Evolutionary conservation across 768 basidiomycete genomes (phyloP).

Genomic region (Naematelia aurantialba): DNA sequence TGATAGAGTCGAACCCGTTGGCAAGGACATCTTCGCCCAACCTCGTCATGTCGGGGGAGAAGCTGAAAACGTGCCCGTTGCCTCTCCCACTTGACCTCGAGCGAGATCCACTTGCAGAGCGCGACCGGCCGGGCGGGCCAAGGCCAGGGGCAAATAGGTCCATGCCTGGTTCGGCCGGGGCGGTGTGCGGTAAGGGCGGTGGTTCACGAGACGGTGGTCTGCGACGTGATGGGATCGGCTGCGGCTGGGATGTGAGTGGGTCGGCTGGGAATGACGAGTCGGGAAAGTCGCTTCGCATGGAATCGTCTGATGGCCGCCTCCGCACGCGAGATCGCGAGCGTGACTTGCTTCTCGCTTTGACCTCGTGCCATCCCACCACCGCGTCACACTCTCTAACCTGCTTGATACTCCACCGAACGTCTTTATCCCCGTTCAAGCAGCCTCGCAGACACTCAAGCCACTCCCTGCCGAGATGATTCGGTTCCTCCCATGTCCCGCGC

Average conservation of each 20-base stretch:
- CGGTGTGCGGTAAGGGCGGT: not conserved
- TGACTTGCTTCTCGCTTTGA: slow-evolving; percentile 32
- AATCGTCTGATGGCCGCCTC: not conserved
- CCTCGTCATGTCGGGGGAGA: not conserved
- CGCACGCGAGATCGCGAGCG: not conserved
- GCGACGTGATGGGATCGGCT: not conserved
- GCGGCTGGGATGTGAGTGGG: not conserved
- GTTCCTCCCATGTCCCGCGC: slow-evolving; percentile 60
- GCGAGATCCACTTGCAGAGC: not conserved
- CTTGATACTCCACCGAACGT: slow-evolving; percentile 71
- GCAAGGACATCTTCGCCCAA: not conserved
- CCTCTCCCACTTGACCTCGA: not conserved
- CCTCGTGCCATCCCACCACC: slow-evolving; percentile 41
- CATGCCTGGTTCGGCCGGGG: not conserved
- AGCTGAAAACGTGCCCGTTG: not conserved
- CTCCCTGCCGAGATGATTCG: slow-evolving; percentile 49
- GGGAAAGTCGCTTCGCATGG: not conserved
- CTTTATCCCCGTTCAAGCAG: slow-evolving; percentile 66
- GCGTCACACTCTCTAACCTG: slow-evolving; percentile 65
- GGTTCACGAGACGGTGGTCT: not conserved
- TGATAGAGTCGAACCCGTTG: not conserved
- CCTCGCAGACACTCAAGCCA: slow-evolving; percentile 63
- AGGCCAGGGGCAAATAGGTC: not conserved
- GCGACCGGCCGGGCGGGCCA: not conserved
- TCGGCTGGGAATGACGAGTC: not conserved